Percentiles rank a stretch among this genome's conserved stretches.
Evolutionary conservation across 805 yeast genomes (phyloP).

Genomic region (Kuraishia capsulata): DNA sequence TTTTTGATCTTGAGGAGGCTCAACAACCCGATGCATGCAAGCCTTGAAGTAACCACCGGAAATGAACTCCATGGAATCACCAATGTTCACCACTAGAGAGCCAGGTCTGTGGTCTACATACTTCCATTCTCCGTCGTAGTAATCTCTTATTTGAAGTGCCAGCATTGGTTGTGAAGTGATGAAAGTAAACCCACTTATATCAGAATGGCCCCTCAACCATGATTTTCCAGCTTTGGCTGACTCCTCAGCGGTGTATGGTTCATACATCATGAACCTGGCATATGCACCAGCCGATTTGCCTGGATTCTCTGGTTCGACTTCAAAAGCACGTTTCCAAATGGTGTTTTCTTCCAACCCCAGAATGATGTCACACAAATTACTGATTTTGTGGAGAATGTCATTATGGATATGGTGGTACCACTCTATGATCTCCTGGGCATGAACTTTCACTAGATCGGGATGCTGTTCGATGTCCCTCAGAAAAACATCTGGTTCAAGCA

Average conservation of each 20-base stretch:
- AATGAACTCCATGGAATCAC: conserved; percentile 27
- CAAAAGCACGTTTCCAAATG: conserved; percentile 26
- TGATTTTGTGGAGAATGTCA: conserved; percentile 25
- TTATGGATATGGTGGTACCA: conserved; percentile 30
- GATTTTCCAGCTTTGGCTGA: conserved; percentile 11
- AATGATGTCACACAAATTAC: conserved; percentile 32
- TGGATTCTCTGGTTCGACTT: conserved; percentile 20
- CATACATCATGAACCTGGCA: conserved; percentile 28
- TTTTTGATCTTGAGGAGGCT: conserved; percentile 24
- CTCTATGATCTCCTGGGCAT: conserved; percentile 27
- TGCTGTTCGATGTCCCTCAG: conserved; percentile 16
- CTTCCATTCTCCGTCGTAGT: conserved; percentile 22
- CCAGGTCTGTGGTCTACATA: conserved; percentile 23
- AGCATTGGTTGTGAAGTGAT: conserved; percentile 26
- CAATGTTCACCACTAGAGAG: conserved; percentile 25
- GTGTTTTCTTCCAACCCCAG: conserved; percentile 39
- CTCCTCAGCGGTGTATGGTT: conserved; percentile 9
- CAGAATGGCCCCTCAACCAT: conserved; percentile 24
- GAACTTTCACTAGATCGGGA: conserved; percentile 30
- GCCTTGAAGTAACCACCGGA: conserved; percentile 27
- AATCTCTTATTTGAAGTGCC: conserved; percentile 24
- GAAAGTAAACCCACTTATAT: conserved; percentile 23
- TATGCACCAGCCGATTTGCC: conserved; percentile 29
- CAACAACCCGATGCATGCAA: conserved; percentile 23
- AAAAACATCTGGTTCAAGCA: conserved; percentile 24